Evolutionary conservation across 2,329 filamentous ascomycete species (phyloP).

Genomic region (Ophiostoma tasmaniense): DNA sequence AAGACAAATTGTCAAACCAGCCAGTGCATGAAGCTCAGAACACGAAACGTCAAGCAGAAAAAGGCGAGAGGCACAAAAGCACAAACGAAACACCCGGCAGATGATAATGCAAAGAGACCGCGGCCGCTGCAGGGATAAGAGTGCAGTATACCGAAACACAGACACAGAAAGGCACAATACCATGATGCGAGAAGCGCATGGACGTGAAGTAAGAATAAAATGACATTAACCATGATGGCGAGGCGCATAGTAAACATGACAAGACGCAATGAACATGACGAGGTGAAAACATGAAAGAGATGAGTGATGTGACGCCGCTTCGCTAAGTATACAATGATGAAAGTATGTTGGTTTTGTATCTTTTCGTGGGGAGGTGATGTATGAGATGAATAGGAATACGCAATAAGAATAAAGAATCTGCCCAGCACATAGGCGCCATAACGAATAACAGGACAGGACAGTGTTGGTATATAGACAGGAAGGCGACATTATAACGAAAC

Average conservation of each 20-base stretch:
- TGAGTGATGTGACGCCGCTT: not conserved
- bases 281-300: not conserved
- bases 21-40: not conserved
- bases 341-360: not conserved
- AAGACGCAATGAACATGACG: not conserved
- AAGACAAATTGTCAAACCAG: not conserved
- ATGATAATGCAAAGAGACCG: not conserved
- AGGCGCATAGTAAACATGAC: not conserved
- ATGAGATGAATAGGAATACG: not conserved
- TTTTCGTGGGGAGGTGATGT: not conserved
- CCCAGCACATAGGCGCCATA: not conserved
- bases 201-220: not conserved
- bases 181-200: not conserved
- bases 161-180: not conserved
- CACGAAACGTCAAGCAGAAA: not conserved
- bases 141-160: not conserved
- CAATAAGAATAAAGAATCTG: not conserved
- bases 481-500: not conserved
- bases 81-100: not conserved
- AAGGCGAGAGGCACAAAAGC: not conserved
- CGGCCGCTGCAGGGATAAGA: not conserved
- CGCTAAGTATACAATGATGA: not conserved
- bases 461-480: constrained; percentile 5
- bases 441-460: not conserved
- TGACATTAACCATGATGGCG: not conserved